These are phyloP conservation scores for Curvularia sp. DNA, from an alignment of 2,329 filamentous ascomycete genomes.

Conservation along the genomic window DNA sequence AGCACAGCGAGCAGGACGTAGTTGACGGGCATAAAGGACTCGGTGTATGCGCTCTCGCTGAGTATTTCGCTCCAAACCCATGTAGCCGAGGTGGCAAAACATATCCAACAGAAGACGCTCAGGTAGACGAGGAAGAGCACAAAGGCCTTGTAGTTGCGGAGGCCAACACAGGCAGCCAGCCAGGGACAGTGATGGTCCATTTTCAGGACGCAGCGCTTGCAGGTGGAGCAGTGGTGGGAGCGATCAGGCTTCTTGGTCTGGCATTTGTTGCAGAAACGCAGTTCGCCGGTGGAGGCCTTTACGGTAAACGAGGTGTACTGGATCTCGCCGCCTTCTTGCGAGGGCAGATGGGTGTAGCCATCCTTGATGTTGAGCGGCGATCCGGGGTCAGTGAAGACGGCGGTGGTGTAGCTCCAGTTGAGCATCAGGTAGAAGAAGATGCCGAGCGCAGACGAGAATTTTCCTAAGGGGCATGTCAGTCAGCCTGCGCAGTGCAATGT, in stretches of 20 bases:
- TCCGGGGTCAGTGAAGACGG: slow-evolving; percentile 91
- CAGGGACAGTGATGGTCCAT: slow-evolving; percentile 99
- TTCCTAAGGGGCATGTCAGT: slow-evolving; percentile 34
- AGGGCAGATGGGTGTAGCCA: slow-evolving; percentile 83
- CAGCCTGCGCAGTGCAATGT: background rate
- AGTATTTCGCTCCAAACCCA: slow-evolving; percentile 90
- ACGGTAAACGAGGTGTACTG: slow-evolving; percentile 82
- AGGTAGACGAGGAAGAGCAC: slow-evolving; percentile 91
- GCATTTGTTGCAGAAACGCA: slow-evolving; percentile 97
- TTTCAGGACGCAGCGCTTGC: slow-evolving; percentile 92
- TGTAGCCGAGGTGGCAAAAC: slow-evolving; percentile 75
- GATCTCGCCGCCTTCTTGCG: slow-evolving; percentile 64
- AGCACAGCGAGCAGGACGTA: slow-evolving; percentile 88
- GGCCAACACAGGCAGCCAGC: slow-evolving; percentile 92
- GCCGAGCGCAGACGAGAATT: slow-evolving; percentile 66
- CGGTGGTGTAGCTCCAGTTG: slow-evolving; percentile 88
- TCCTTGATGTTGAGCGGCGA: slow-evolving; percentile 60
- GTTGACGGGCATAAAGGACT: slow-evolving; percentile 85
- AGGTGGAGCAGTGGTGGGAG: slow-evolving; percentile 95
- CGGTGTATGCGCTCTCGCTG: slow-evolving; percentile 71
- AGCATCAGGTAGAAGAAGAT: slow-evolving; percentile 77
- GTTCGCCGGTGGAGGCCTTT: slow-evolving; percentile 80
- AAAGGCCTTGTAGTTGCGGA: slow-evolving; percentile 96
- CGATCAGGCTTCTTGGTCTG: slow-evolving; percentile 93
- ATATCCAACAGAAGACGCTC: slow-evolving; percentile 81